Percentiles rank a stretch among this genome's conserved stretches.
Evolutionary conservation across 257 asterid genomes (phyloP).

Genomic region (Fraxinus pennsylvanica): DNA sequence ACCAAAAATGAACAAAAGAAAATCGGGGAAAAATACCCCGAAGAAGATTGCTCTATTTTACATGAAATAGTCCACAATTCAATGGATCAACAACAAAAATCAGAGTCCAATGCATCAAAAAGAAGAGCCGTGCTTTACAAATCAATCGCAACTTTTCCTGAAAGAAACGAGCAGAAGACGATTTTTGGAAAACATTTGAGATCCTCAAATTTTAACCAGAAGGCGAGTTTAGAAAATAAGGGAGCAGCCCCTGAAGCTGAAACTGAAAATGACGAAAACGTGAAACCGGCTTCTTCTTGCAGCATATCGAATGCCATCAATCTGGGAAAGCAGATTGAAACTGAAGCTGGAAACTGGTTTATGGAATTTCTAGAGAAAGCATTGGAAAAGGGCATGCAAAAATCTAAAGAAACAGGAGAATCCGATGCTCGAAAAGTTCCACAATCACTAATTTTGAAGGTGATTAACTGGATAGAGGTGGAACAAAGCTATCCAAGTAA

Average conservation of each 20-base stretch:
- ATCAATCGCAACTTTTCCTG: constrained; percentile 50
- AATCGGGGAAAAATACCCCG: not conserved
- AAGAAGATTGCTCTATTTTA: constrained; percentile 37
- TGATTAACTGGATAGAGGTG: constrained; percentile 93
- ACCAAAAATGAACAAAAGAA: constrained; percentile 35
- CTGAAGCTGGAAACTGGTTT: constrained; percentile 83
- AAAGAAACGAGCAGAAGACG: constrained; percentile 53
- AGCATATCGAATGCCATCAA: constrained; percentile 60
- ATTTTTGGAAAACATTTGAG: constrained; percentile 77
- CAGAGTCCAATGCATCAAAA: constrained; percentile 46
- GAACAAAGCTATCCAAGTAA: constrained; percentile 79
- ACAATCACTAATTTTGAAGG: constrained; percentile 77
- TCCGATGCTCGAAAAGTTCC: constrained; percentile 54
- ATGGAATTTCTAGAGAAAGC: constrained; percentile 88
- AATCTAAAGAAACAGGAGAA: constrained; percentile 42
- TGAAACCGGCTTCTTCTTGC: constrained; percentile 47
- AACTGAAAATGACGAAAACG: constrained; percentile 60
- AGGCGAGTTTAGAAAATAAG: constrained; percentile 35
- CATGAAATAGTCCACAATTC: constrained; percentile 57
- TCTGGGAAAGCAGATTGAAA: constrained; percentile 79
- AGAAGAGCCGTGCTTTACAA: constrained; percentile 54
- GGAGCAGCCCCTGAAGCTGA: constrained; percentile 25
- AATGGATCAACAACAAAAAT: constrained; percentile 36
- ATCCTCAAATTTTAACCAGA: constrained; percentile 46
- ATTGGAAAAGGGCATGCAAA: constrained; percentile 66